Percentiles rank a stretch among this genome's conserved stretches.
phyloP scores from a whole-genome alignment of 306 rosid species.

The Geum urbanum region DNA sequence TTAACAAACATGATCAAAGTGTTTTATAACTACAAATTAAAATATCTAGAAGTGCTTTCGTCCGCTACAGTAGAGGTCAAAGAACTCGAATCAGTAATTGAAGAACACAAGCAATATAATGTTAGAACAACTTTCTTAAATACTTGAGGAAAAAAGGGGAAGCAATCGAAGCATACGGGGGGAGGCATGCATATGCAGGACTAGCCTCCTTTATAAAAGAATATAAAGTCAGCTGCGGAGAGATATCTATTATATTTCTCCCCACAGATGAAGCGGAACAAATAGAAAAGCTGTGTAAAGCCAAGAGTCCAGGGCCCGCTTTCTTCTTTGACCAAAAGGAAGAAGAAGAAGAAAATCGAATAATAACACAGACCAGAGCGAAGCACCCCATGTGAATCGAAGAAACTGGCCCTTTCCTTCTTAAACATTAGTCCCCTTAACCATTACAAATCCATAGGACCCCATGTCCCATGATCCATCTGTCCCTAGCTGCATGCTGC shows the following conservation, averaged over 20 bases:
- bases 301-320: slow-evolving; percentile 3
- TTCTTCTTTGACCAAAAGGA: slow-evolving; percentile 4
- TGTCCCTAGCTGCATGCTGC: neutral
- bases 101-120: no score
- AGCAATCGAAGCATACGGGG: no score
- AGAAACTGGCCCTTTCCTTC: neutral
- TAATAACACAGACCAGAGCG: neutral
- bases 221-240: slow-evolving; percentile 1
- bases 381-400: slow-evolving; percentile 3
- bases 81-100: no score
- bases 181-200: neutral
- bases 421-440: neutral
- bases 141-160: neutral
- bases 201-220: neutral
- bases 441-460: neutral
- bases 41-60: no score
- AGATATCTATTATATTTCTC: neutral
- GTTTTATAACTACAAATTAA: no score
- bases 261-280: neutral
- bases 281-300: neutral
- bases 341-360: neutral
- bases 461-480: neutral
- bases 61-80: no score
- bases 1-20: no score
- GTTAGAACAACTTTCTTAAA: no score